phyloP scores from a whole-genome alignment of 176 grass and related monocot genomes.

The Puya raimondii region DNA sequence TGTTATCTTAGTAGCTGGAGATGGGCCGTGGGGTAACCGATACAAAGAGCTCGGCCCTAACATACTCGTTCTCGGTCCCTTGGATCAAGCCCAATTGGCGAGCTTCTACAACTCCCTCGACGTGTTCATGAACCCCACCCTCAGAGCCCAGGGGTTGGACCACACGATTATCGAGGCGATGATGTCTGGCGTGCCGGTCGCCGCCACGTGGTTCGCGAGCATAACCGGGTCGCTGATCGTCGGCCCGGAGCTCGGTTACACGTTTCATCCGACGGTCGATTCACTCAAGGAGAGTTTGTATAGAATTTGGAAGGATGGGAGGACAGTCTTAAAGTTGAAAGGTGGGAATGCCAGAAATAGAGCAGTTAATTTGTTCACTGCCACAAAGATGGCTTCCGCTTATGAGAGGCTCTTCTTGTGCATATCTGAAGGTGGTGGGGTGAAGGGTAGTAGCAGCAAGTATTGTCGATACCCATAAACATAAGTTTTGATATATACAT shows the following conservation, averaged over 20 bases:
- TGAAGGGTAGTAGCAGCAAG: not conserved
- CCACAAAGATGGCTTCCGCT: slow-evolving; percentile 39
- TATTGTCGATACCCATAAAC: slow-evolving; percentile 26
- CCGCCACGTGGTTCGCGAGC: slow-evolving; percentile 38
- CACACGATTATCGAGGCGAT: slow-evolving; percentile 45
- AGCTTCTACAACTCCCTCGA: slow-evolving; percentile 43
- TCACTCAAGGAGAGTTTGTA: slow-evolving; percentile 27
- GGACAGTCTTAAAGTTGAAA: slow-evolving; percentile 17
- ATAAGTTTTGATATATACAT: no score
- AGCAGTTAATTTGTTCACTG: slow-evolving; percentile 31
- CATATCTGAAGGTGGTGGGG: slow-evolving; percentile 13
- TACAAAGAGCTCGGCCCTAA: slow-evolving; percentile 34
- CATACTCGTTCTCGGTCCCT: slow-evolving; percentile 26
- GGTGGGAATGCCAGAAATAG: slow-evolving; percentile 26
- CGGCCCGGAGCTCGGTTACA: slow-evolving; percentile 33
- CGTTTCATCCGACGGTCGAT: slow-evolving; percentile 30
- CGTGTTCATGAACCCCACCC: slow-evolving; percentile 37
- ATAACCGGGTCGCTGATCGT: slow-evolving; percentile 38
- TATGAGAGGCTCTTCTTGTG: slow-evolving; percentile 49
- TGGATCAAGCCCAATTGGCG: slow-evolving; percentile 29
- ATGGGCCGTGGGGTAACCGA: slow-evolving; percentile 32
- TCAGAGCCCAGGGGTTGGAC: slow-evolving; percentile 45
- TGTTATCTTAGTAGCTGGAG: slow-evolving; percentile 32
- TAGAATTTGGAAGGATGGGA: slow-evolving; percentile 30
- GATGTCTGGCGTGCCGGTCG: slow-evolving; percentile 33